Evolutionary conservation across 345 rosid species (phyloP), one percentile per base, ranked within the genome.

Genomic region (Microthlaspi erraticum): DNA sequence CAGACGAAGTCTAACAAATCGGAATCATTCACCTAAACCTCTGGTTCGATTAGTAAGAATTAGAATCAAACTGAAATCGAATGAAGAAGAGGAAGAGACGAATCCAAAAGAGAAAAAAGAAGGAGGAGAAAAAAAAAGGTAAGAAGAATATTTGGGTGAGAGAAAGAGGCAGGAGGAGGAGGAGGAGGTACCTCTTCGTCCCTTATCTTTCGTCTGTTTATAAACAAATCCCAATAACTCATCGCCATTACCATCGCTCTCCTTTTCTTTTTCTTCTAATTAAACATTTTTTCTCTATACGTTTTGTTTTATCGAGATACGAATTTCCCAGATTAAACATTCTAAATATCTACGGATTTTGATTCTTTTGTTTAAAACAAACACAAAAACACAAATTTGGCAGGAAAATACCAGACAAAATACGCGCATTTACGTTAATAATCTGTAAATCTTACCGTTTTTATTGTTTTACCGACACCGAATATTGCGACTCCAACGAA

Each of bases 221-320:
- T 82, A 79, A 60, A 68, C 71, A 65, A 66, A 60, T 71, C 69
- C 80, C 71, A 34, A 78, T 51, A 39, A 26, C 51, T 60, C 70
- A 61, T 46, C 72, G 55, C 74, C 75, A 63, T 78, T 74, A 54
- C 64, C 64, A 63, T 60, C 51, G 59, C 51, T 52, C 64, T 49
- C 31, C 19, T 51, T 33, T 39, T 18, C 26, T 68, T 70, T 56
- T 57, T 45, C 18, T 62, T 52, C 68, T 19, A 38, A 18, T 64
- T 64, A 23, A 34, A 13, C 45, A 69, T 31, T 63, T 72, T 75
- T 72, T 75, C 29, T 56, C 44, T 14, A 1, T 57, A 36, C 10
- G 61, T 42, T 26, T 54, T 39, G 7, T 42, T 63, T 66, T 23
- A 8, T 42, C 48, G 58, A 59, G 18, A 55, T 50, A n/a, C 75